Evolutionary conservation across 2,329 filamentous ascomycete species (phyloP), one percentile per base, ranked within the genome.

Genomic region (Calonectria hawksworthii): DNA sequence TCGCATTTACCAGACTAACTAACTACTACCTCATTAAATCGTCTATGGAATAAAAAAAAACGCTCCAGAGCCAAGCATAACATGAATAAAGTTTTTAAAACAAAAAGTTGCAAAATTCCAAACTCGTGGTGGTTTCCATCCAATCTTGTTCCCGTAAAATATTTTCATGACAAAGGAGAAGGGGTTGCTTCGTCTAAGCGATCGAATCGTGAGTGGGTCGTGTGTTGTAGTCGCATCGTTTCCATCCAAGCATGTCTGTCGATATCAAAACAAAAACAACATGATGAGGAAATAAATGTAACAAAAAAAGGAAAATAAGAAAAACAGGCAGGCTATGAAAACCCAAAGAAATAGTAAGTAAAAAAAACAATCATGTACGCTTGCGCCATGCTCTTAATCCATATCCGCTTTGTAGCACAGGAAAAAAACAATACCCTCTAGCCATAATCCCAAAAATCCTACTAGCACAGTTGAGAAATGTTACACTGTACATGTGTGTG

Each of bases 401-500:
- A 34, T 52, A 54, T 54, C 61, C 70, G 38, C 44, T 65, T 30
- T 65, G 41, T 65, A 32, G 26, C 38, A 50, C 44, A 65, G 38
- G 47, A 34, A 50, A 47, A 50, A 21, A 21, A 28, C 14, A 63
- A 34, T 64, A 28, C 41, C 61, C 56, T 63, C 56, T 63, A 63
- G 56, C 56, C 44, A n/a, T 10, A 30, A 41, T 34, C 26, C 56
- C 51, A 18, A 52, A 23, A 52, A 23, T n/a, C 56, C 36, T 65
- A 69, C 44, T 41, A 16, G 50, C 59, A 73, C 66, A 73, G 38
- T 50, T 47, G n/a, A 61, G 47, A 70, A 74, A 59, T 59, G 47
- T 41, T 73, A 73, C 61, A 63, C 44, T 36, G 61, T 70, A 74
- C 72, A 74, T 61, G 51, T 28, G 28, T 73, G 70, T 61, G 51